Conservation (phyloP, 257 asterid genomes). For the Petunia axillaris region DNA sequence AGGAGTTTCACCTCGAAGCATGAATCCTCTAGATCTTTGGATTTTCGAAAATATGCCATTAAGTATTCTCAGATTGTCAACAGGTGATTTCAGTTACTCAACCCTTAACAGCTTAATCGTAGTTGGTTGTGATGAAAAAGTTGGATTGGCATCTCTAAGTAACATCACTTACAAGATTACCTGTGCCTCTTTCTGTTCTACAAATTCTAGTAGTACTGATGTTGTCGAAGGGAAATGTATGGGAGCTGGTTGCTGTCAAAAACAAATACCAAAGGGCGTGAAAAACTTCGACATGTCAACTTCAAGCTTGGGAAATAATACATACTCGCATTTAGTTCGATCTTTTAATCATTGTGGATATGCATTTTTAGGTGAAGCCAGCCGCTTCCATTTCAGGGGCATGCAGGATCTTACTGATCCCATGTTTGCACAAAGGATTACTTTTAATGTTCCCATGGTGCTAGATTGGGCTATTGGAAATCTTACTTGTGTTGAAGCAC, state of each 20-base stretch:
- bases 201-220: not conserved
- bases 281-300: constrained; percentile 26
- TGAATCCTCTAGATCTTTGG: too few species aligned
- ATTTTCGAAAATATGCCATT: too few species aligned
- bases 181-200: too few species aligned
- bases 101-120: too few species aligned
- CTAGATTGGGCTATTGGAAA: constrained; percentile 71
- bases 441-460: constrained; percentile 45
- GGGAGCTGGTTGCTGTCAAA: constrained; percentile 68
- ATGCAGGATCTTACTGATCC: constrained; percentile 36
- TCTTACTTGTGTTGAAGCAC: constrained; percentile 44
- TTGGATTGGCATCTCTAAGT: too few species aligned
- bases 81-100: too few species aligned
- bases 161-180: too few species aligned
- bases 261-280: constrained; percentile 53
- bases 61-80: too few species aligned
- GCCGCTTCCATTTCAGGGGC: constrained; percentile 37
- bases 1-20: too few species aligned
- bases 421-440: constrained; percentile 36
- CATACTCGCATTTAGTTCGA: not conserved
- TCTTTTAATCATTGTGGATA: constrained; percentile 50
- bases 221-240: constrained; percentile 48
- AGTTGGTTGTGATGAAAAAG: too few species aligned
- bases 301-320: constrained; percentile 14
- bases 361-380: constrained; percentile 57